Evolutionary conservation across 179 eudicot species (phyloP).

Genomic region (Vitellaria paradoxa): DNA sequence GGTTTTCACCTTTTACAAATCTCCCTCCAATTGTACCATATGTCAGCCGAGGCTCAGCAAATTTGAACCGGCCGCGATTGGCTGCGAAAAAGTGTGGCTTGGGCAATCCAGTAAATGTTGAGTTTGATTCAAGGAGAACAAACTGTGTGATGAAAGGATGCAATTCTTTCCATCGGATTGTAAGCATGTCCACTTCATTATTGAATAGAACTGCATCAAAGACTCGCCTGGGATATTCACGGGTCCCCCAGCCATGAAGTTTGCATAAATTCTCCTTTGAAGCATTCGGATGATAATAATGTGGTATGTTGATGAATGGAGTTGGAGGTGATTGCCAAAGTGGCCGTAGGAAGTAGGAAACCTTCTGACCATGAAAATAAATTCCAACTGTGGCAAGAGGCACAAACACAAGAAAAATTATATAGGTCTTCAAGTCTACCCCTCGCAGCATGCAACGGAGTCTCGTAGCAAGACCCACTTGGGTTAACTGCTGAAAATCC

Average conservation of each 20-base stretch:
- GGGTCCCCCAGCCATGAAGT: conserved; percentile 50
- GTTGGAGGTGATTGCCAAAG: conserved; percentile 49
- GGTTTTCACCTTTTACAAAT: conserved; percentile 43
- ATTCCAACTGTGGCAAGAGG: conserved; percentile 29
- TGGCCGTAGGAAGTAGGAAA: conserved; percentile 38
- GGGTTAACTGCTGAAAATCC: conserved; percentile 22
- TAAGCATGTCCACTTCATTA: conserved; percentile 52
- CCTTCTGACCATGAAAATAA: conserved; percentile 38
- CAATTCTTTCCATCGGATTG: conserved; percentile 48
- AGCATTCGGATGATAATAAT: conserved; percentile 45
- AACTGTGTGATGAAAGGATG: conserved; percentile 49
- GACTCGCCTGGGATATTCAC: conserved; percentile 50
- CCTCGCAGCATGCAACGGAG: conserved; percentile 37
- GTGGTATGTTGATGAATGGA: conserved; percentile 39
- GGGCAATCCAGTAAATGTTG: conserved; percentile 44
- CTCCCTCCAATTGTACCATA: conserved; percentile 42
- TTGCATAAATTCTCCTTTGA: conserved; percentile 44
- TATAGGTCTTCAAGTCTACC: conserved; percentile 25
- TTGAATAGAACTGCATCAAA: conserved; percentile 54
- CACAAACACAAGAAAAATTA: conserved; percentile 28
- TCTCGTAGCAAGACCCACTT: conserved; percentile 22
- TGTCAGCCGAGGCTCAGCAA: conserved; percentile 41
- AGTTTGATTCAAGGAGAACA: conserved; percentile 10
- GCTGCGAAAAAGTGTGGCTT: conserved; percentile 35
- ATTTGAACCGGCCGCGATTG: conserved; percentile 33